Evolutionary conservation across 129 eudicot genomes (phyloP).

Genomic region (Flaveria linearis): DNA sequence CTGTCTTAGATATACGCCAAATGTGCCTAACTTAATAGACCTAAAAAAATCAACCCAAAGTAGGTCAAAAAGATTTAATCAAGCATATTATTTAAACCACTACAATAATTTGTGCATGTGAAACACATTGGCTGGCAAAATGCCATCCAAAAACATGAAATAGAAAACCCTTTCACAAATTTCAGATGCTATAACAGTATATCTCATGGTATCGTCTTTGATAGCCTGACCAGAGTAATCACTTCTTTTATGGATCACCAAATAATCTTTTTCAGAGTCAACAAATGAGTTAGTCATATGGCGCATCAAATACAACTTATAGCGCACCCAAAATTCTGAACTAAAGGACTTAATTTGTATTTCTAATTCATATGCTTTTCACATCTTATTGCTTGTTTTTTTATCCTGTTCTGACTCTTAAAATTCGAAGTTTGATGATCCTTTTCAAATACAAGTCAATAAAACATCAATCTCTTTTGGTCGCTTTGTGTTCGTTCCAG

Average conservation of each 20-base stretch:
- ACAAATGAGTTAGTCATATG: constrained; percentile 9
- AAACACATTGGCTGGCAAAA: background rate
- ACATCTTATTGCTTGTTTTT: background rate
- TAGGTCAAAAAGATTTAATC: background rate
- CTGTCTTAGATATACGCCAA: no score
- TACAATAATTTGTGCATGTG: background rate
- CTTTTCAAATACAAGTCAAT: background rate
- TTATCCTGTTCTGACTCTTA: background rate
- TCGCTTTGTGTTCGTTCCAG: background rate
- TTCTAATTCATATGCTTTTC: background rate
- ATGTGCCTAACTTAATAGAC: background rate
- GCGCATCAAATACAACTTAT: background rate
- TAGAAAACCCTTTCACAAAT: background rate
- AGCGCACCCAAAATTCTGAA: background rate
- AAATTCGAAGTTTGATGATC: background rate
- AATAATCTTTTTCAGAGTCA: background rate
- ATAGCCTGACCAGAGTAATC: background rate
- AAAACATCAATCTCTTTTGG: background rate
- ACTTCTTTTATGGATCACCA: background rate
- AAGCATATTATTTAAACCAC: constrained; percentile 6
- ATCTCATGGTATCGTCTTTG: background rate
- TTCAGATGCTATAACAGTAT: background rate
- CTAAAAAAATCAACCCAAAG: background rate
- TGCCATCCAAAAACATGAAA: background rate
- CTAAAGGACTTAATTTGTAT: background rate